Percentiles rank a stretch among this genome's conserved stretches.
phyloP scores from a whole-genome alignment of 1,284 basidiomycete genomes.

The Irpex sp. region DNA sequence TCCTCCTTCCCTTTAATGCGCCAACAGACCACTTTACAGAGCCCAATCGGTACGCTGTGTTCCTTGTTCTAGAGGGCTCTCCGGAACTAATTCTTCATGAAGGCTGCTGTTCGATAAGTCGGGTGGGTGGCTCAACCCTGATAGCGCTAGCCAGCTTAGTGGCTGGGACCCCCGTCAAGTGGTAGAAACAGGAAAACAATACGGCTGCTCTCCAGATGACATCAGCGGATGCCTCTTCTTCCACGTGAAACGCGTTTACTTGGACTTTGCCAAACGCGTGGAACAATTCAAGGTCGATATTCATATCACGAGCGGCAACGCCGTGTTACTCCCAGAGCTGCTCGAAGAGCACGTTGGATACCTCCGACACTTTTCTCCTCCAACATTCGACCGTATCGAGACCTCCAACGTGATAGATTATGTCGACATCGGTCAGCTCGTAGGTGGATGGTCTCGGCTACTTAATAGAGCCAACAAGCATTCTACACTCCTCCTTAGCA shows the following conservation, averaged over 20 bases:
- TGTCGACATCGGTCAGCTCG: background rate
- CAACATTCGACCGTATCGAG: slow-evolving; percentile 5
- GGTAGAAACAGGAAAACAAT: slow-evolving; percentile 28
- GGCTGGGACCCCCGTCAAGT: slow-evolving; percentile 15
- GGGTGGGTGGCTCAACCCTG: background rate
- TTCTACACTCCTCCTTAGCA: slow-evolving; percentile 2
- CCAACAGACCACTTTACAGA: slow-evolving; percentile 28
- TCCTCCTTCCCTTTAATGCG: slow-evolving; percentile 40
- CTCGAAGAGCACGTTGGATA: background rate
- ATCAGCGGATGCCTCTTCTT: slow-evolving; percentile 44
- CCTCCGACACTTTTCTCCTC: background rate
- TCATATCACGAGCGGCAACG: background rate
- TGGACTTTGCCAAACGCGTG: background rate
- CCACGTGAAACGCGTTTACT: slow-evolving; percentile 14
- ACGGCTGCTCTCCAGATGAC: slow-evolving; percentile 34
- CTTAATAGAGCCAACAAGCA: slow-evolving; percentile 1
- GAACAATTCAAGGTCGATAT: background rate
- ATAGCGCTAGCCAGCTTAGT: slow-evolving; percentile 1
- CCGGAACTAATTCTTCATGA: background rate
- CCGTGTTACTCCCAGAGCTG: background rate
- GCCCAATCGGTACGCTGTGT: slow-evolving; percentile 36
- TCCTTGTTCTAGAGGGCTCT: slow-evolving; percentile 10
- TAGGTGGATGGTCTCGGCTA: background rate
- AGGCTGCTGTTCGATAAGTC: background rate
- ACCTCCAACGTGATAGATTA: slow-evolving; percentile 1